Base-by-base conservation (phyloP, 1,139 yeast species). In the Meyerozyma guilliermondii region DNA sequence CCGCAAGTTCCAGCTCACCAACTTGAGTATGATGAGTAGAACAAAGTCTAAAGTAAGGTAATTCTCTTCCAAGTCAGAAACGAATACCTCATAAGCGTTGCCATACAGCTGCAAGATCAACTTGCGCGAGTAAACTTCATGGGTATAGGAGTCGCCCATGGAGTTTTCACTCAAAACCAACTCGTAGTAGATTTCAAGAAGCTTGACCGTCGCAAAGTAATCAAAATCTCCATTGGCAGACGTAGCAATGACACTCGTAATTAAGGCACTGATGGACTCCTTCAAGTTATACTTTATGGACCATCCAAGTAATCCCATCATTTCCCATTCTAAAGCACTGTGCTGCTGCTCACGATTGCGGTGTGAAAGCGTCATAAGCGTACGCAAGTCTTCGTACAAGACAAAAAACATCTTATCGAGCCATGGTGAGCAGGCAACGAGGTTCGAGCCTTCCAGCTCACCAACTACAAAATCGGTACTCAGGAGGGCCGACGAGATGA, bases 311-410 rank as follows among this genome's bases (percentile, higher is more conserved):
- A 68, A 46, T 3, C 77, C 77, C 30, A 70, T 44, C 51, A 68
- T 57, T 43, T 65, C 69, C 77, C 77, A 71, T 43, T 71, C 71
- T 23, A 70, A 50, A 0, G 71, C 74, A 50, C 73, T 66, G 39
- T 70, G 70, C 40, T 68, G 63, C 37, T 57, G 66, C 17, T 60
- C 62, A 7, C 36, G 38, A 40, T 51, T 53, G 26, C 57, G 60
- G 16, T 53, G 54, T 7, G 59, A 53, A 3, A 65, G 57, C 6
- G 56, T 48, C 59, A 65, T 60, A 39, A 68, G 51, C 1, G 62
- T 53, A n/a, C 59, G 56, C 35, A 71, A 53, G 46, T 71, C 77
- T 36, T 70, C 74, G 44, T 65, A 68, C 5, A 71, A 54, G 1
- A 65, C 54, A 3, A 66, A 45, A 45, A 71, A 67, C 26, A 71